phyloP scores from a whole-genome alignment of 805 yeast species.

The Candida glaebosa region DNA sequence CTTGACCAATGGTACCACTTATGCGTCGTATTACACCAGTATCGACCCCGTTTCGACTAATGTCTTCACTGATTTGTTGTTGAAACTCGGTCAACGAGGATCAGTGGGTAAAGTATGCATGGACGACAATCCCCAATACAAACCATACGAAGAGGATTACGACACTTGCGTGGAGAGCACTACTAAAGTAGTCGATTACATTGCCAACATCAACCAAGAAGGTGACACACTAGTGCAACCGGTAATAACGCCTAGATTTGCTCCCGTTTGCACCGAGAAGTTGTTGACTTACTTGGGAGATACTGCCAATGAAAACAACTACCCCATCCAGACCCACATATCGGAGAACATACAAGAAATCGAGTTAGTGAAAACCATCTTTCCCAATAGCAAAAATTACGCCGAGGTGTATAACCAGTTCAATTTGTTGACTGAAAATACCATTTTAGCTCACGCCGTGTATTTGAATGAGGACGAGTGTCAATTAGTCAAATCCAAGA shows the following conservation, averaged over 20 bases:
- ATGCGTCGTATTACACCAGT: constrained; percentile 89
- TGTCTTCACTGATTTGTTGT: constrained; percentile 68
- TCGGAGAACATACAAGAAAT: constrained; percentile 78
- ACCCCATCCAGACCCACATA: constrained; percentile 89
- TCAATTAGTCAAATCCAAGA: constrained; percentile 46
- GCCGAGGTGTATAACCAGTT: constrained; percentile 73
- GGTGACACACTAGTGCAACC: constrained; percentile 57
- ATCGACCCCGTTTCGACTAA: constrained; percentile 76
- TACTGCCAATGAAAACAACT: constrained; percentile 41
- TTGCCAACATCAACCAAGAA: constrained; percentile 50
- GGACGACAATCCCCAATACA: constrained; percentile 67
- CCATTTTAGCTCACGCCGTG: constrained; percentile 87
- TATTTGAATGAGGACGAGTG: constrained; percentile 69
- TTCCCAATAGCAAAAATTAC: constrained; percentile 68
- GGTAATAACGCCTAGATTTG: constrained; percentile 88
- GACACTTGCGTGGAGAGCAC: constrained; percentile 56
- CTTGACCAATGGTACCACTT: constrained; percentile 79
- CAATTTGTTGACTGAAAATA: constrained; percentile 56
- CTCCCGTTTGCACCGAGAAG: constrained; percentile 75
- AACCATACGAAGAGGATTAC: constrained; percentile 63
- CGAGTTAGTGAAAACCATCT: constrained; percentile 64
- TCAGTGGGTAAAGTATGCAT: constrained; percentile 92
- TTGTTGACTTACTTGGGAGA: constrained; percentile 63
- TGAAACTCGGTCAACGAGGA: constrained; percentile 76
- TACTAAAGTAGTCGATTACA: constrained; percentile 52